These are phyloP conservation scores for Chrysanthemum makinoi DNA, from an alignment of 129 eudicot species.

Conservation along the genomic window DNA sequence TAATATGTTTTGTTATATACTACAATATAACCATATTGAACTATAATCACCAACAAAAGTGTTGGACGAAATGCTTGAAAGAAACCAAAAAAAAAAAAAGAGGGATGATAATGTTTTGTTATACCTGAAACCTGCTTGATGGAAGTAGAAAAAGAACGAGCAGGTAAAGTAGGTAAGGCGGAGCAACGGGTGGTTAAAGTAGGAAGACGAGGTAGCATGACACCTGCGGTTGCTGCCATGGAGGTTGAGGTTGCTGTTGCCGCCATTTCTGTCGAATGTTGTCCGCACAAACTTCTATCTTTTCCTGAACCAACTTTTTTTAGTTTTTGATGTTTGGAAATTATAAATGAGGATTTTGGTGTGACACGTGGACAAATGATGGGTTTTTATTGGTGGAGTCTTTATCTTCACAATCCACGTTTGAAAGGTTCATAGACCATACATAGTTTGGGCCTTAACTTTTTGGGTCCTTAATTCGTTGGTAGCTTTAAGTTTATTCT, in stretches of 20 bases:
- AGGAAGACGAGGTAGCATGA: constrained; percentile 46
- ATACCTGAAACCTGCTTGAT: constrained; percentile 47
- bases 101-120: no score
- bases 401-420: constrained; percentile 64
- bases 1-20: no score
- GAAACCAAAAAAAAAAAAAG: no score
- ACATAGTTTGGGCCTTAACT: constrained; percentile 18
- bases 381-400: constrained; percentile 42
- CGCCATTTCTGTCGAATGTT: constrained; percentile 30
- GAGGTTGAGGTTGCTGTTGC: constrained; percentile 41
- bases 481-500: no score
- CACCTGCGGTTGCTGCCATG: constrained; percentile 61
- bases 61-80: no score
- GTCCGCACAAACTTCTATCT: constrained; percentile 35
- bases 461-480: background rate
- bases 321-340: constrained; percentile 15
- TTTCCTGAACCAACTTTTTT: background rate
- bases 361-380: constrained; percentile 50
- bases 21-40: no score
- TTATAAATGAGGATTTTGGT: constrained; percentile 12
- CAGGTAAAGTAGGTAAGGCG: constrained; percentile 51
- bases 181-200: constrained; percentile 37
- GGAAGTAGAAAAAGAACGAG: constrained; percentile 45
- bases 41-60: no score
- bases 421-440: constrained; percentile 33